Evolutionary conservation across 495 filamentous ascomycete genomes (phyloP), one percentile per base, ranked within the genome.

Genomic region (Cercophora samala): DNA sequence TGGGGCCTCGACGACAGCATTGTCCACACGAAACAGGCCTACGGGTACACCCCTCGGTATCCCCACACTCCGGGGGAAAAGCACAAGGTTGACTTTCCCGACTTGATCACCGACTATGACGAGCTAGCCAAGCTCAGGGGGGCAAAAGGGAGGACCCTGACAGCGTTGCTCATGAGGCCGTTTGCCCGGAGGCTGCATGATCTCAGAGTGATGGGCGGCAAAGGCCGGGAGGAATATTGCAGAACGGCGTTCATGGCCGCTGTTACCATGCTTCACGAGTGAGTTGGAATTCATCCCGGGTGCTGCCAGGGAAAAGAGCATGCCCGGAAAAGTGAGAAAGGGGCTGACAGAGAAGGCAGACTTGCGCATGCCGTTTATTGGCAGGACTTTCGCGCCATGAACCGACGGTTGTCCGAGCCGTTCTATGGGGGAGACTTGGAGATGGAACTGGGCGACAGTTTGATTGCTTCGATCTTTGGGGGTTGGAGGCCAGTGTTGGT

Each of bases 401-500:
- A 73, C 51, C 60, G 64, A 22, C 67, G 70, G 21, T 66, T 80
- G 51, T 72, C 66, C 5, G 78, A 80, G 61, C 78, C 78, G 0
- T 80, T 72, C 65, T 80, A 77, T 63, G 78, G 77, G 19, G 70
- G 65, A 4, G 77, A 79, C 51, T 68, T 80, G 4, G 74, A 80
- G 59, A 80, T 79, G 77, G 78, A 80, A 63, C 71, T 80, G 15
- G 78, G 77, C 23, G 76, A 80, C 52, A 77, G 74, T 66, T 79
- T 79, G 61, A 65, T 79, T 15, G 72, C 76, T 11, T 70, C 70
- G 51, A 70, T 80, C 0, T 80, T 79, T 58, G 77, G 78, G 11
- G 78, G 77, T 18, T 80, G 76, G 76, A 56, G 72, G 13, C 77
- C 77, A 1, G 71, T 80, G 5, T 69, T 58, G 51, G 21, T 62